phyloP scores from a whole-genome alignment of 441 rosid species.

The Macaranga tanarius region DNA sequence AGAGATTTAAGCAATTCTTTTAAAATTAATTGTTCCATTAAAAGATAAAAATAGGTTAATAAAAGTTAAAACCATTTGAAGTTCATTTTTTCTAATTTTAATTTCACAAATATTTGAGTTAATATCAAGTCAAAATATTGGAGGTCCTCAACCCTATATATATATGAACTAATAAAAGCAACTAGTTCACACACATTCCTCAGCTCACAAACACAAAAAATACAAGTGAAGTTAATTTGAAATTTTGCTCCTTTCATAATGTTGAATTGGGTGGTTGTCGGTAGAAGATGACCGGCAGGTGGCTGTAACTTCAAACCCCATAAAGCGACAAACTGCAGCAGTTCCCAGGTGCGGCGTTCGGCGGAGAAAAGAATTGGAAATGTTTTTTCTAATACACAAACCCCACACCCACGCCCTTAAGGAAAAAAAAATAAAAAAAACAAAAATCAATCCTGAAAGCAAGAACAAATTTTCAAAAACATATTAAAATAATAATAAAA shows the following conservation, averaged over 20 bases:
- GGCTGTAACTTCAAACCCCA: slow-evolving; percentile 33
- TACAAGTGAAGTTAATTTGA: neutral
- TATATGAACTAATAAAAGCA: no score
- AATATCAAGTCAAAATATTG: no score
- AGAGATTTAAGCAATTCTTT: no score
- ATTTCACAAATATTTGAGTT: no score
- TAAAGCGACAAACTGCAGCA: slow-evolving; percentile 70
- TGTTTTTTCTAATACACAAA: no score
- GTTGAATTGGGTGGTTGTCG: slow-evolving; percentile 33
- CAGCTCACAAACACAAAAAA: neutral
- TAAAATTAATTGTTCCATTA: no score
- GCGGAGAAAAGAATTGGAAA: slow-evolving; percentile 48
- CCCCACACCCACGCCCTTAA: neutral
- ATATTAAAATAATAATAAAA: neutral
- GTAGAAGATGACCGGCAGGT: slow-evolving; percentile 37
- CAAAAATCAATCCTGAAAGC: slow-evolving; percentile 25
- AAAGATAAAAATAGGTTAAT: no score
- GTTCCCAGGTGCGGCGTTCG: slow-evolving; percentile 98
- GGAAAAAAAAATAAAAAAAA: no score
- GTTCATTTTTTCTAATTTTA: no score
- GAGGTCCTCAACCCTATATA: no score
- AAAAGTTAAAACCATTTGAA: no score
- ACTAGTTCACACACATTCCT: neutral
- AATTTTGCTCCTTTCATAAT: neutral
- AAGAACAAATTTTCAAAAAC: neutral